These are phyloP conservation scores for Amphichorda felina DNA, from an alignment of 2,329 filamentous ascomycete genomes.

Conservation along the genomic window DNA sequence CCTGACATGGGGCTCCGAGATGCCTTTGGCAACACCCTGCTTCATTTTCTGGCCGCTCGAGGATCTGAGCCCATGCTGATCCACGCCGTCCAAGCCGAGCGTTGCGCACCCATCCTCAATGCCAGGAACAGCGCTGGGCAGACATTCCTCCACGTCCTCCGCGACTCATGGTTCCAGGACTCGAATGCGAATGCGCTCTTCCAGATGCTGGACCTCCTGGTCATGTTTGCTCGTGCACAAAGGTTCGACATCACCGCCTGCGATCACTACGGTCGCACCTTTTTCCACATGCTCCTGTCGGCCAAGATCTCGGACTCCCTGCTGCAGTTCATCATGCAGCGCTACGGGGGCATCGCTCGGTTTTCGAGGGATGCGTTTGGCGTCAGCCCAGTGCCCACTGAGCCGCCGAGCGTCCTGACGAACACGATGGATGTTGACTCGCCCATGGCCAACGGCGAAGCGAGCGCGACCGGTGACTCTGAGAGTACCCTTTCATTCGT, in stretches of 20 bases:
- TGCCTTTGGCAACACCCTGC: slow-evolving; percentile 32
- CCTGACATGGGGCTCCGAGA: slow-evolving; percentile 16
- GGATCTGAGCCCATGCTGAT: slow-evolving; percentile 14
- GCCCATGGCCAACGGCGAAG: too few relatives aligned
- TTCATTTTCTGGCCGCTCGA: slow-evolving; percentile 32
- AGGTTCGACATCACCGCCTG: slow-evolving; percentile 19
- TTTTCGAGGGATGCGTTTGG: slow-evolving; percentile 38
- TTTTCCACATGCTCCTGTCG: slow-evolving; percentile 32
- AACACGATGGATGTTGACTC: too few relatives aligned
- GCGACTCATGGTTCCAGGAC: slow-evolving; percentile 12
- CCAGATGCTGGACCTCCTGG: slow-evolving; percentile 12
- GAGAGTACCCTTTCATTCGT: background rate
- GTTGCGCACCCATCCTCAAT: slow-evolving; percentile 10
- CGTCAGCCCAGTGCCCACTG: slow-evolving; percentile 3
- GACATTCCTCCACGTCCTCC: slow-evolving; percentile 34
- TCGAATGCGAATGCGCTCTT: slow-evolving; percentile 10
- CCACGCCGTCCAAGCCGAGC: slow-evolving; percentile 9
- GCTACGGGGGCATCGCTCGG: slow-evolving; percentile 17
- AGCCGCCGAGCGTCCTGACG: too few relatives aligned
- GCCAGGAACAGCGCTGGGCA: slow-evolving; percentile 30
- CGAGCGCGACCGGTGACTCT: background rate
- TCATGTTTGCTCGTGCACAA: background rate
- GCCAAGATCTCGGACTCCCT: slow-evolving; percentile 14
- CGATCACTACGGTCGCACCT: slow-evolving; percentile 40
- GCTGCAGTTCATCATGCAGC: slow-evolving; percentile 19